phyloP scores from a whole-genome alignment of 2,329 filamentous ascomycete species.

The Paecilomyces sp. region DNA sequence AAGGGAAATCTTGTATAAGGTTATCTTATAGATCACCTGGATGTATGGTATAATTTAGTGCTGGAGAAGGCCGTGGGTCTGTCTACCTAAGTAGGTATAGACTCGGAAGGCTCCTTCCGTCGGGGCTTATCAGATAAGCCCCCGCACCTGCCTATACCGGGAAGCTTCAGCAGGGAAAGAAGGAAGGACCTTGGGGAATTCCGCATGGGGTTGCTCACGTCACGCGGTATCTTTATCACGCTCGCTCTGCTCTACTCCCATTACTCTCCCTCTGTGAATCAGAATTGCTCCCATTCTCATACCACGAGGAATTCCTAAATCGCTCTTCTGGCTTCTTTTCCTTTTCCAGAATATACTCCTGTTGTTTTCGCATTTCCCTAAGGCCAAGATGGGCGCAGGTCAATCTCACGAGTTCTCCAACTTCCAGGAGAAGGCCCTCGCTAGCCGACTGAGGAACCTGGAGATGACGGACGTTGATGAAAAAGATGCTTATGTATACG shows the following conservation, averaged over 20 bases:
- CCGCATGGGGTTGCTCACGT: not conserved
- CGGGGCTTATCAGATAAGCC: not conserved
- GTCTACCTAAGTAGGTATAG: no score
- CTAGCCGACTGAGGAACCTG: constrained; percentile 1
- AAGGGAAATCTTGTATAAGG: no score
- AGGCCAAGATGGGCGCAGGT: constrained; percentile 5
- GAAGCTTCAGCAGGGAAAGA: not conserved
- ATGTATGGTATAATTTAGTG: no score
- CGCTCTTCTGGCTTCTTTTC: not conserved
- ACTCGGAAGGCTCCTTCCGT: not conserved
- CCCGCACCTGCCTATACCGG: constrained; percentile 1
- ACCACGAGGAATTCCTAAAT: not conserved
- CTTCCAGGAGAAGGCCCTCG: constrained; percentile 2
- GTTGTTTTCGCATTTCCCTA: not conserved
- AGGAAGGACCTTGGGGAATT: not conserved
- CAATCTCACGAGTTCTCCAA: constrained; percentile 2
- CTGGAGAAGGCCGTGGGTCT: no score
- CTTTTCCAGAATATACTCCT: not conserved
- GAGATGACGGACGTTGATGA: not conserved
- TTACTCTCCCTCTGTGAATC: not conserved
- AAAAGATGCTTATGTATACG: constrained; percentile 2
- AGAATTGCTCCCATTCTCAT: not conserved
- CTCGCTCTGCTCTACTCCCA: not conserved
- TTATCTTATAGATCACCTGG: no score
- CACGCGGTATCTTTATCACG: not conserved